Conservation (phyloP, 164 flowering plant genomes). For the Magnolia changhungtana region DNA sequence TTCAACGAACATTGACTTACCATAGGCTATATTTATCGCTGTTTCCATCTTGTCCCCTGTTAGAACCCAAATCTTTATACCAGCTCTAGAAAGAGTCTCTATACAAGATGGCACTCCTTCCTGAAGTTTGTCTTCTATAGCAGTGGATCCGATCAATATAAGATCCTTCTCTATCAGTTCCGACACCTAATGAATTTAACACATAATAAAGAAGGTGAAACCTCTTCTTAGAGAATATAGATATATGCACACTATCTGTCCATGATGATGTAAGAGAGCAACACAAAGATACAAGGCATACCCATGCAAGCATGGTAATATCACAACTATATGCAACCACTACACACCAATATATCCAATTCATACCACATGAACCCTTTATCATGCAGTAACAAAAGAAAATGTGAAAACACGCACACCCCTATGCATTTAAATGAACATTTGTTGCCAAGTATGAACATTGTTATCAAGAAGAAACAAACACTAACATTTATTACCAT, state of each 20-base stretch:
- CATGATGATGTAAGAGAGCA: background rate
- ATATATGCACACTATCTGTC: background rate
- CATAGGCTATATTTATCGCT: constrained; percentile 96
- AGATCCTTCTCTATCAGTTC: constrained; percentile 87
- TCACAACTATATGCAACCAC: background rate
- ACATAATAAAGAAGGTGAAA: background rate
- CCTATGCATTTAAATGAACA: no score
- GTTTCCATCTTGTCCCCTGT: constrained; percentile 99
- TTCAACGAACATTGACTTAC: constrained; percentile 29
- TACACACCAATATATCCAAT: background rate
- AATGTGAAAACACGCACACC: no score
- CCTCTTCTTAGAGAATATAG: background rate
- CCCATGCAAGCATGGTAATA: background rate
- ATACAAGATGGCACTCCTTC: constrained; percentile 96
- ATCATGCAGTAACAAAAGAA: no score
- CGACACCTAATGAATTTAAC: constrained; percentile 55
- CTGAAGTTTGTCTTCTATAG: constrained; percentile 99
- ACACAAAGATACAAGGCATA: background rate
- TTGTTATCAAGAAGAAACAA: no score
- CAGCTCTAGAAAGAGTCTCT: constrained; percentile 92
- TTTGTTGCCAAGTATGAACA: no score
- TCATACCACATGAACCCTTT: no score
- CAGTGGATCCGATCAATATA: constrained; percentile 82
- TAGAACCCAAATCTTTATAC: constrained; percentile 95
- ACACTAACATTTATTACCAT: no score